phyloP scores from a whole-genome alignment of 179 eudicot genomes.

The Silene vulgaris region DNA sequence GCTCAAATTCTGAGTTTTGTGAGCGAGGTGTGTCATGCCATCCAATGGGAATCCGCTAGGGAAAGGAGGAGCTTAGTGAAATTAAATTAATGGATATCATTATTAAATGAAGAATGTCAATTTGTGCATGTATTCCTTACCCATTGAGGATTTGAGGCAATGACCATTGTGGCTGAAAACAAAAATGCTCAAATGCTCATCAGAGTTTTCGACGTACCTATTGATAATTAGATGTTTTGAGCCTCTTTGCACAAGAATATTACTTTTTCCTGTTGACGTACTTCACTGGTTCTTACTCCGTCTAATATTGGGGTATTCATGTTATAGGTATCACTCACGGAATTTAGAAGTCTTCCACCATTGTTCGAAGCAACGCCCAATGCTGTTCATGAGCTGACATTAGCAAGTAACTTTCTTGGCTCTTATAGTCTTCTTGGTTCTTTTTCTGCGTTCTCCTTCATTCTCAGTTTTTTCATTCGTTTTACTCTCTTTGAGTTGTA shows the following conservation, averaged over 20 bases:
- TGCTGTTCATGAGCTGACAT: slow-evolving; percentile 62
- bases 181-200: not conserved
- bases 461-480: not conserved
- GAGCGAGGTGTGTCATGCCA: too few species aligned
- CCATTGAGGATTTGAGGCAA: not conserved
- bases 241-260: too few species aligned
- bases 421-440: not conserved
- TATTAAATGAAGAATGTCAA: not conserved
- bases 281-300: not conserved
- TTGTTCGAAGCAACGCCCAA: slow-evolving; percentile 64
- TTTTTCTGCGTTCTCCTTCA: not conserved
- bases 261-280: not conserved
- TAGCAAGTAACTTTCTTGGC: slow-evolving; percentile 59
- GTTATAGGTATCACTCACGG: slow-evolving; percentile 61
- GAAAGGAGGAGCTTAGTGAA: not conserved
- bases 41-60: too few species aligned
- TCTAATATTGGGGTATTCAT: not conserved
- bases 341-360: slow-evolving; percentile 84
- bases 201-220: not conserved
- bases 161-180: not conserved
- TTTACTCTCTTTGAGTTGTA: not conserved
- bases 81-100: not conserved
- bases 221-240: not conserved
- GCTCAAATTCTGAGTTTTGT: too few species aligned
- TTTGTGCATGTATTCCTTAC: not conserved